Conservation (phyloP, 345 rosid species). For the Lepidium didymum region DNA sequence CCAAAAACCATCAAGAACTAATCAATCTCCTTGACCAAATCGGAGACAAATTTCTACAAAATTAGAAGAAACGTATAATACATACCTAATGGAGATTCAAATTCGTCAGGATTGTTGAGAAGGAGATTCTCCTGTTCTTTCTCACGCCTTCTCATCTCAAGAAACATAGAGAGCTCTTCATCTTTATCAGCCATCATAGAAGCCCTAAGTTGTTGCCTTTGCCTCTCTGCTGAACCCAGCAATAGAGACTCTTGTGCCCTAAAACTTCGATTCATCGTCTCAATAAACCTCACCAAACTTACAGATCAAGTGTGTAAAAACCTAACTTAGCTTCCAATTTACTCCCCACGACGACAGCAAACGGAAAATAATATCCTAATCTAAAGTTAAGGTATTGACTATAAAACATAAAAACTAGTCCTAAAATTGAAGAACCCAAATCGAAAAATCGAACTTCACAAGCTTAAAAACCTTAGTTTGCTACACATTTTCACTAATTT, state of each 20-base stretch:
- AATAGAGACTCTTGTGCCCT: slow-evolving; percentile 71
- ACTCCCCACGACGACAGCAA: slow-evolving; percentile 18
- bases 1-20: not conserved
- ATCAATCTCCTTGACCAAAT: not conserved
- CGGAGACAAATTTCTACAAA: not conserved
- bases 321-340: slow-evolving; percentile 38
- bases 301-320: slow-evolving; percentile 25
- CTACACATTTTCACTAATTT: slow-evolving; percentile 15
- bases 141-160: slow-evolving; percentile 88
- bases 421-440: slow-evolving; percentile 21
- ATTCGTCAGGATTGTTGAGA: slow-evolving; percentile 51
- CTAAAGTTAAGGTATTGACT: slow-evolving; percentile 12
- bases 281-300: slow-evolving; percentile 9
- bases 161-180: slow-evolving; percentile 86
- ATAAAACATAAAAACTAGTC: not conserved
- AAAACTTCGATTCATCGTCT: slow-evolving; percentile 83
- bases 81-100: slow-evolving; percentile 68
- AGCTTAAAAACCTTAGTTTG: not conserved
- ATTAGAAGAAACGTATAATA: not conserved
- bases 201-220: slow-evolving; percentile 71
- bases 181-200: slow-evolving; percentile 85
- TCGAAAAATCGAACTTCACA: slow-evolving; percentile 18
- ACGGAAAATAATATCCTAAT: slow-evolving; percentile 19
- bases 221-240: slow-evolving; percentile 68
- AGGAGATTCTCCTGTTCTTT: slow-evolving; percentile 64